phyloP scores from a whole-genome alignment of 768 basidiomycete species.

The Phlegmacium glaucopus region DNA sequence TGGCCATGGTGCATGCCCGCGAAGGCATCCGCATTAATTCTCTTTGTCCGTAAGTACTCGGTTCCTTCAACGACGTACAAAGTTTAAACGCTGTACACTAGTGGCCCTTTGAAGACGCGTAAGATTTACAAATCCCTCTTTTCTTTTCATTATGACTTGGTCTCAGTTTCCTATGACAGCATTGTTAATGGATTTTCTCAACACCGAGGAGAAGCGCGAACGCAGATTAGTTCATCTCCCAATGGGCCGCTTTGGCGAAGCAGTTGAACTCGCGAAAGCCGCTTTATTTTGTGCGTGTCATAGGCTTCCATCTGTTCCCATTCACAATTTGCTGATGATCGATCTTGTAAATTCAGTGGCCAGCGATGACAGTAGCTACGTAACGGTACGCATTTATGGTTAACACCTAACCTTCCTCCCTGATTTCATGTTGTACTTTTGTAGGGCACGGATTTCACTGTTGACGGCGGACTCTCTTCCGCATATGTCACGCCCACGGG shows the following conservation, averaged over 20 bases:
- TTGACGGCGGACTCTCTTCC: slow-evolving; percentile 90
- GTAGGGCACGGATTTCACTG: slow-evolving; percentile 89
- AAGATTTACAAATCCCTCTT: slow-evolving; percentile 13
- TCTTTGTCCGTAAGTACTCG: slow-evolving; percentile 80
- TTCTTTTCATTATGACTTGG: background rate
- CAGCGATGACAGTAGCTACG: slow-evolving; percentile 93
- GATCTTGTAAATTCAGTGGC: slow-evolving; percentile 56
- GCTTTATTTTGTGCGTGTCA: slow-evolving; percentile 82
- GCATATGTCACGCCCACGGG: slow-evolving; percentile 92
- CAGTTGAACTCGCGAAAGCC: slow-evolving; percentile 89
- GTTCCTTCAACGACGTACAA: slow-evolving; percentile 8
- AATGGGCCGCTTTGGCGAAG: slow-evolving; percentile 97
- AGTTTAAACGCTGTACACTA: slow-evolving; percentile 27
- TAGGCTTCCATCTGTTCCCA: slow-evolving; percentile 3
- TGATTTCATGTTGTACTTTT: slow-evolving; percentile 5
- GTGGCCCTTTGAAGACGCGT: slow-evolving; percentile 95
- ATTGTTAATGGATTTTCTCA: slow-evolving; percentile 96
- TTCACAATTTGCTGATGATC: slow-evolving; percentile 2
- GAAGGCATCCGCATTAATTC: slow-evolving; percentile 97
- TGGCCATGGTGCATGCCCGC: slow-evolving; percentile 96
- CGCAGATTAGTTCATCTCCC: slow-evolving; percentile 89
- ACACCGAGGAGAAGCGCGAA: slow-evolving; percentile 93
- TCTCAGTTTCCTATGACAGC: slow-evolving; percentile 42
- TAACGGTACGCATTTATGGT: slow-evolving; percentile 61
- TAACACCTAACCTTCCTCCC: background rate